A percentile compares a stretch with the other conserved stretches of the same genome.
These are phyloP conservation scores for Mycena rebaudengoi DNA, from an alignment of 768 basidiomycete genomes.

Conservation along the genomic window DNA sequence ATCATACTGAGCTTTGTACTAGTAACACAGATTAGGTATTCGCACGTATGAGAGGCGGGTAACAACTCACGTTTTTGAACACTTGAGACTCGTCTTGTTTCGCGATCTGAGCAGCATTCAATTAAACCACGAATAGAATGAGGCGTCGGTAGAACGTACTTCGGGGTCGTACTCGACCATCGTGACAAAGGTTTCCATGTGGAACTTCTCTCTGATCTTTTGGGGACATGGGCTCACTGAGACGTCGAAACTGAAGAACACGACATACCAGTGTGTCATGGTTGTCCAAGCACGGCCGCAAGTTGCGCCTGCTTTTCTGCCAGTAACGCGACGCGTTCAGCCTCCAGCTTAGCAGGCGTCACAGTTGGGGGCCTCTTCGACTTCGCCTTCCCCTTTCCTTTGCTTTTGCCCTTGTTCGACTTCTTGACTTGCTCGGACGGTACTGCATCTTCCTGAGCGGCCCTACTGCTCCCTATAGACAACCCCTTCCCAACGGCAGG, in stretches of 20 bases:
- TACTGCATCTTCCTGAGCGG: conserved; percentile 1
- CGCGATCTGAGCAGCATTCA: conserved; percentile 31
- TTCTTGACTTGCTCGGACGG: conserved; percentile 10
- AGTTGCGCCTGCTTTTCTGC: conserved; percentile 66
- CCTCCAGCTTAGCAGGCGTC: conserved; percentile 38
- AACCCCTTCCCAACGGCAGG: not conserved
- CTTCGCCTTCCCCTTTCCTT: conserved; percentile 27
- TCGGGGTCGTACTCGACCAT: conserved; percentile 84
- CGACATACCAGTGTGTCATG: conserved; percentile 80
- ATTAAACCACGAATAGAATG: conserved; percentile 8
- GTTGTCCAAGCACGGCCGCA: conserved; percentile 61
- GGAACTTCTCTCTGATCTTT: conserved; percentile 88
- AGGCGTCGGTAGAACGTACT: conserved; percentile 50
- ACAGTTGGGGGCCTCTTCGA: conserved; percentile 19
- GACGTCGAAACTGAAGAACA: conserved; percentile 2
- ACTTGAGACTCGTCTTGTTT: conserved; percentile 73
- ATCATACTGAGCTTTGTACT: conserved; percentile 22
- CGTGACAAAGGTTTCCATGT: conserved; percentile 82
- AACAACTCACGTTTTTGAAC: conserved; percentile 53
- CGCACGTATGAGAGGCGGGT: conserved; percentile 47
- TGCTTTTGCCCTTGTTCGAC: conserved; percentile 30
- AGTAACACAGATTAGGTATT: not conserved
- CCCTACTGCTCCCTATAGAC: conserved; percentile 1
- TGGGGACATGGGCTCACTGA: conserved; percentile 4
- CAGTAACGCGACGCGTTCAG: conserved; percentile 57